Percentiles rank a stretch among this genome's conserved stretches.
These are phyloP conservation scores for Moniliella sp. DNA, from an alignment of 1,284 basidiomycete species.

Conservation along the genomic window DNA sequence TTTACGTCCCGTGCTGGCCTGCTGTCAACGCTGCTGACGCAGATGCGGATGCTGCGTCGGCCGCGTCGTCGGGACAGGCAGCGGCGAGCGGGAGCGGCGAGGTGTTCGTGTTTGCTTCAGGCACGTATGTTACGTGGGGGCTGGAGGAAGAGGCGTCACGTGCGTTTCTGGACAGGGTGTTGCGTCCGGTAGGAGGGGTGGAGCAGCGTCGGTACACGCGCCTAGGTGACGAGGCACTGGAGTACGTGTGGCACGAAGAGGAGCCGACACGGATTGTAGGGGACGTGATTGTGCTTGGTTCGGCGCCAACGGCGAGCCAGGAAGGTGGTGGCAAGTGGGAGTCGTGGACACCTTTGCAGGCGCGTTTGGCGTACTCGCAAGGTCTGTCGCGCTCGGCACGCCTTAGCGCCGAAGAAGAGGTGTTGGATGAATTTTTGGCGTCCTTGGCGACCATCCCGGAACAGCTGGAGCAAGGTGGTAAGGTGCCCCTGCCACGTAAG, in stretches of 20 bases:
- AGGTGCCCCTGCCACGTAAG: conserved; percentile 20
- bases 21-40: neutral
- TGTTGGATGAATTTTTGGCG: conserved; percentile 14
- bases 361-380: conserved; percentile 25
- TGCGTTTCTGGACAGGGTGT: conserved; percentile 15
- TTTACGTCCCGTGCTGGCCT: conserved; percentile 26
- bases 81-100: conserved; percentile 8
- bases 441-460: conserved; percentile 13
- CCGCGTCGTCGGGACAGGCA: too few species aligned
- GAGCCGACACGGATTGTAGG: conserved; percentile 24
- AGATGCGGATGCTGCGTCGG: neutral
- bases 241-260: conserved; percentile 15
- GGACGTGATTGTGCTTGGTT: conserved; percentile 22
- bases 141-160: conserved; percentile 14
- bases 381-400: conserved; percentile 28
- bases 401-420: conserved; percentile 20
- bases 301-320: neutral
- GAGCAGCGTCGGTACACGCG: conserved; percentile 12
- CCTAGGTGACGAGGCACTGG: conserved; percentile 29
- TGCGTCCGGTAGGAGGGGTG: conserved; percentile 3
- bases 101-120: conserved; percentile 25
- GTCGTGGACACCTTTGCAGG: conserved; percentile 17
- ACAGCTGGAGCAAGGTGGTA: conserved; percentile 13
- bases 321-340: neutral
- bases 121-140: conserved; percentile 29